These are phyloP conservation scores for Hibiscus mutabilis DNA, from an alignment of 345 rosid species.

Conservation along the genomic window DNA sequence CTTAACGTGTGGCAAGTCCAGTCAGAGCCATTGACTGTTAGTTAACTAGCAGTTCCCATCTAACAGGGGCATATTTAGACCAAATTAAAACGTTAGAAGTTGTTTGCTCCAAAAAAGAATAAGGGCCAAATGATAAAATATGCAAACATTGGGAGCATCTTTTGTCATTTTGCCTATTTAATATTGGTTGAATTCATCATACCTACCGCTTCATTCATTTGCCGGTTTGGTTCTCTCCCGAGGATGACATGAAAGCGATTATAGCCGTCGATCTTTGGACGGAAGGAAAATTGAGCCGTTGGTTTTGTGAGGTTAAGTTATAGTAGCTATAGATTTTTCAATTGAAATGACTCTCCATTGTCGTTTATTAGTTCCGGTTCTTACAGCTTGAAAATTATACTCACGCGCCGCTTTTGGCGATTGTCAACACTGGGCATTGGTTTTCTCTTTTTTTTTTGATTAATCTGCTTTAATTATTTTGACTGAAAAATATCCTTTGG, in stretches of 20 bases:
- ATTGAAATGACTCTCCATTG: conserved; percentile 8
- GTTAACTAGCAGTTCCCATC: no score
- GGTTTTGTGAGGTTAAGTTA: background rate
- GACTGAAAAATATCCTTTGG: no score
- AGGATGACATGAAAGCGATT: conserved; percentile 10
- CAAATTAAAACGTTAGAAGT: no score
- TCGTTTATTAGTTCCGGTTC: background rate
- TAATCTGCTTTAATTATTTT: no score
- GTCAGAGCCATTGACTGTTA: no score
- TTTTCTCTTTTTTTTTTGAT: background rate
- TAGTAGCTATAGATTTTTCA: conserved; percentile 12
- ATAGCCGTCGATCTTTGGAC: background rate
- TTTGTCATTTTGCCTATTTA: no score
- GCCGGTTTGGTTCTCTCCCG: background rate
- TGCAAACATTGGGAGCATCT: no score
- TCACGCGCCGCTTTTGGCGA: conserved; percentile 12
- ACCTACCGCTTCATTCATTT: conserved; percentile 17
- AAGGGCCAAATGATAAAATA: no score
- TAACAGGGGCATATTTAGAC: no score
- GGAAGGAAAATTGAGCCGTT: background rate
- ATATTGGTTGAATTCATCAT: conserved; percentile 2
- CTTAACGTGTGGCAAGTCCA: no score
- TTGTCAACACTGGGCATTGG: background rate
- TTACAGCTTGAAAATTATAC: background rate
- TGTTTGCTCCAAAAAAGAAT: no score